Conservation (phyloP, 2,329 filamentous ascomycete genomes). For the Colletotrichum australisinense region DNA sequence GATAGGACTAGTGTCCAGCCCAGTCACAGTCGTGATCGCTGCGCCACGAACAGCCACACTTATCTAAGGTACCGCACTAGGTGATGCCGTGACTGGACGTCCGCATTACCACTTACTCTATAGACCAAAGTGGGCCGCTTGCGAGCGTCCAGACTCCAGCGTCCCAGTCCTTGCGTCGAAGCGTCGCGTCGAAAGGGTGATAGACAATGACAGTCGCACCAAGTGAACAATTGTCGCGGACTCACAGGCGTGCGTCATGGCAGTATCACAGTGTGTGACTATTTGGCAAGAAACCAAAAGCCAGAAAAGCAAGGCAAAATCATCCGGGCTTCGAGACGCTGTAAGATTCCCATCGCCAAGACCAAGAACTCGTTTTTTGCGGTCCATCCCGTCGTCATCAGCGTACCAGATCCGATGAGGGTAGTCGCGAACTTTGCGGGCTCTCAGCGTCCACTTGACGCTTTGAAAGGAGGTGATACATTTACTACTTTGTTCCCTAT, state of each 20-base stretch:
- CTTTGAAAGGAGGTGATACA: too few relatives aligned
- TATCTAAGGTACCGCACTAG: neutral
- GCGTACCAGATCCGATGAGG: constrained; percentile 6
- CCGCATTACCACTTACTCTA: neutral
- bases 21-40: neutral
- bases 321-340: constrained; percentile 3
- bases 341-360: constrained; percentile 1
- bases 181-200: too few relatives aligned
- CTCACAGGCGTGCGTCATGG: neutral
- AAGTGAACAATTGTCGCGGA: neutral
- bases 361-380: neutral
- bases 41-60: constrained; percentile 4
- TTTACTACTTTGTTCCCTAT: too few relatives aligned
- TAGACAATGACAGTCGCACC: too few relatives aligned
- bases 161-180: too few relatives aligned
- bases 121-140: neutral
- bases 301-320: neutral
- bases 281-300: neutral
- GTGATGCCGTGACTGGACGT: neutral
- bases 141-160: neutral
- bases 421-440: neutral
- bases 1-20: too few relatives aligned
- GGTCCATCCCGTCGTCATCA: constrained; percentile 17
- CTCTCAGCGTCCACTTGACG: too few relatives aligned
- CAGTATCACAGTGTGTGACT: neutral